Evolutionary conservation across 192 early-diverging fungal genomes (phyloP).

Genomic region (Allomyces javanicus): DNA sequence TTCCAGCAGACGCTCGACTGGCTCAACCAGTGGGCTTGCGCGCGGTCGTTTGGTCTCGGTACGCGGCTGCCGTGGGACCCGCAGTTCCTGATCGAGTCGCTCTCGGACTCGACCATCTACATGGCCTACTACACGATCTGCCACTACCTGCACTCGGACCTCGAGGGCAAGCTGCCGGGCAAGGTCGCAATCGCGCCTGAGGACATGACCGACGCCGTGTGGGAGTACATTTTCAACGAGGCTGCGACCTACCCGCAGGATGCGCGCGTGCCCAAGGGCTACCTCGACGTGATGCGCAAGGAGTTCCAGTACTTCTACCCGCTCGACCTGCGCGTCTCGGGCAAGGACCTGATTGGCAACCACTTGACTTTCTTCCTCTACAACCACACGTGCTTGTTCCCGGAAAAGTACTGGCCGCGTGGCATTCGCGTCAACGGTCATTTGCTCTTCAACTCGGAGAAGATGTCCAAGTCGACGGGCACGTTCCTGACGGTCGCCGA

Average conservation of each 20-base stretch:
- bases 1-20: slow-evolving; percentile 75
- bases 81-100: slow-evolving; percentile 79
- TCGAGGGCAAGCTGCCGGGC: slow-evolving; percentile 63
- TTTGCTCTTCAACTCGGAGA: slow-evolving; percentile 79
- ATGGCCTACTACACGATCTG: slow-evolving; percentile 99
- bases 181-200: slow-evolving; percentile 53
- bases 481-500: slow-evolving; percentile 80
- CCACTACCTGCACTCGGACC: slow-evolving; percentile 64
- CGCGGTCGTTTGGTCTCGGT: slow-evolving; percentile 81
- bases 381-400: slow-evolving; percentile 90
- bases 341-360: slow-evolving; percentile 94
- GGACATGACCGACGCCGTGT: slow-evolving; percentile 80
- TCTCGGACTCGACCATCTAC: slow-evolving; percentile 97
- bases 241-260: slow-evolving; percentile 33
- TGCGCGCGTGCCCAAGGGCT: slow-evolving; percentile 36
- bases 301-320: slow-evolving; percentile 98
- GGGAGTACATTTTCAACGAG: slow-evolving; percentile 73
- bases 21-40: slow-evolving; percentile 95
- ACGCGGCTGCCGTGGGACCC: slow-evolving; percentile 83
- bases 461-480: slow-evolving; percentile 97
- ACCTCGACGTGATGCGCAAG: slow-evolving; percentile 57
- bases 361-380: slow-evolving; percentile 95
- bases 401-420: slow-evolving; percentile 71
- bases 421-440: slow-evolving; percentile 81
- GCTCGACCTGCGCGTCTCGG: slow-evolving; percentile 82